Conservation (phyloP, 495 filamentous ascomycete species). For the Aspergillus biplanus region DNA sequence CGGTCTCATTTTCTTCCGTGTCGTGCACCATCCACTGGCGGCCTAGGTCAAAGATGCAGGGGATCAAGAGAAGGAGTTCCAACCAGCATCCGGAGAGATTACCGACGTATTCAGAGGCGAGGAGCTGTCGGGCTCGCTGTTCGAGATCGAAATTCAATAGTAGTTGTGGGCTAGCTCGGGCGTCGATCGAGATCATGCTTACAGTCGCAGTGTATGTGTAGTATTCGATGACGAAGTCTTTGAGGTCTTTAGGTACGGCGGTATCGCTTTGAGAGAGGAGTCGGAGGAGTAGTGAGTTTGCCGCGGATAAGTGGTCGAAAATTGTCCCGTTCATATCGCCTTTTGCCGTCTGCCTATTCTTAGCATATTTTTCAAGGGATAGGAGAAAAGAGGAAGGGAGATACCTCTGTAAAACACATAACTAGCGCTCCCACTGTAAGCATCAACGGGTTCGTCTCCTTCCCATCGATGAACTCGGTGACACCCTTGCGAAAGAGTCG, state of each 20-base stretch:
- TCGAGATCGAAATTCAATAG: constrained; percentile 43
- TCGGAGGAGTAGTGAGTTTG: constrained; percentile 37
- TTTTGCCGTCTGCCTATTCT: constrained; percentile 36
- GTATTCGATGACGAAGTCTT: constrained; percentile 46
- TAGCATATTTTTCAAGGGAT: constrained; percentile 7
- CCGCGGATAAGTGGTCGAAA: constrained; percentile 42
- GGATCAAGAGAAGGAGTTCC: constrained; percentile 39
- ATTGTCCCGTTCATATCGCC: constrained; percentile 45
- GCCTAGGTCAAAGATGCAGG: constrained; percentile 44
- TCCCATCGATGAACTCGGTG: constrained; percentile 43
- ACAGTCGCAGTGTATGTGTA: constrained; percentile 46
- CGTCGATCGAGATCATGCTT: constrained; percentile 49
- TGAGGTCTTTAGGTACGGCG: constrained; percentile 39
- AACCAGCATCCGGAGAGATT: constrained; percentile 45
- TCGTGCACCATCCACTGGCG: constrained; percentile 43
- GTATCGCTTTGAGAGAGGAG: constrained; percentile 37
- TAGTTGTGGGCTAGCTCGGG: constrained; percentile 36
- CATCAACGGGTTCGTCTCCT: constrained; percentile 41
- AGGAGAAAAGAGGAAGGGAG: not conserved
- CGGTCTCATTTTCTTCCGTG: not conserved
- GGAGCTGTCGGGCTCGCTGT: constrained; percentile 36
- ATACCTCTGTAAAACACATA: constrained; percentile 48
- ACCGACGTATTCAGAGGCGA: constrained; percentile 37
- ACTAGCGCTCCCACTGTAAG: constrained; percentile 40
- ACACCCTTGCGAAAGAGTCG: constrained; percentile 39